Evolutionary conservation across 2,329 filamentous ascomycete genomes (phyloP).

Genomic region (Sarocladium brachiariae): DNA sequence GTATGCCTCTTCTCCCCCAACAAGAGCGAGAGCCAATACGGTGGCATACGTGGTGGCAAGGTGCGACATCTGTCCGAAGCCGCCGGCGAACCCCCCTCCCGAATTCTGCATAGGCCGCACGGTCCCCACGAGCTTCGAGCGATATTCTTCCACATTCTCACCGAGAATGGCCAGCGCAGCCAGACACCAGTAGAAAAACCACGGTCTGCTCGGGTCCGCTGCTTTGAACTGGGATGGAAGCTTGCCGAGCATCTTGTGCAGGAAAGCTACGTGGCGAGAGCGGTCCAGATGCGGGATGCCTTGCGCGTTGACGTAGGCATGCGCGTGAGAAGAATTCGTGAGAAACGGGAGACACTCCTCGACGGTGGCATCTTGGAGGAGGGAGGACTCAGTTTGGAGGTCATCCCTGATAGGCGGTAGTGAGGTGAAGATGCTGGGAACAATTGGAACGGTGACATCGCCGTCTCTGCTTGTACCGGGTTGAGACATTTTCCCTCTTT

Average conservation of each 20-base stretch:
- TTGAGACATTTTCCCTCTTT: constrained; percentile 4
- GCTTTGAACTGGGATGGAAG: constrained; percentile 65
- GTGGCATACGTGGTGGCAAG: constrained; percentile 84
- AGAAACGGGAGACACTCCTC: constrained; percentile 64
- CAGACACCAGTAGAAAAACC: constrained; percentile 91
- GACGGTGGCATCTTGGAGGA: constrained; percentile 61
- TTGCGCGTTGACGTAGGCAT: constrained; percentile 48
- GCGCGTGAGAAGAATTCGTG: constrained; percentile 41
- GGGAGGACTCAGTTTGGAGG: constrained; percentile 61
- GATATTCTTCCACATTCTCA: constrained; percentile 62
- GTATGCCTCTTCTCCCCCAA: constrained; percentile 68
- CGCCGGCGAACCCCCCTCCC: constrained; percentile 80
- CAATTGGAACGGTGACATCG: constrained; percentile 11
- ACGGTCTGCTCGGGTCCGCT: constrained; percentile 83
- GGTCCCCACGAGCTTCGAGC: constrained; percentile 64
- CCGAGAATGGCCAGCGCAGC: constrained; percentile 69
- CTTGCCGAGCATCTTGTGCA: constrained; percentile 49
- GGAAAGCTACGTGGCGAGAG: constrained; percentile 52
- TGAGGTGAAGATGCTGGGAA: constrained; percentile 52
- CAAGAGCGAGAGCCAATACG: constrained; percentile 69
- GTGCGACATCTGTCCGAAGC: constrained; percentile 86
- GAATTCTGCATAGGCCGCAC: constrained; percentile 64
- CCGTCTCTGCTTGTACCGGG: not conserved
- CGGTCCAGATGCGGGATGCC: constrained; percentile 72
- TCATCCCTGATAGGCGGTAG: constrained; percentile 58